These are phyloP conservation scores for Oligophagozyma castellii DNA, from an alignment of 1,139 yeast genomes.

Conservation along the genomic window DNA sequence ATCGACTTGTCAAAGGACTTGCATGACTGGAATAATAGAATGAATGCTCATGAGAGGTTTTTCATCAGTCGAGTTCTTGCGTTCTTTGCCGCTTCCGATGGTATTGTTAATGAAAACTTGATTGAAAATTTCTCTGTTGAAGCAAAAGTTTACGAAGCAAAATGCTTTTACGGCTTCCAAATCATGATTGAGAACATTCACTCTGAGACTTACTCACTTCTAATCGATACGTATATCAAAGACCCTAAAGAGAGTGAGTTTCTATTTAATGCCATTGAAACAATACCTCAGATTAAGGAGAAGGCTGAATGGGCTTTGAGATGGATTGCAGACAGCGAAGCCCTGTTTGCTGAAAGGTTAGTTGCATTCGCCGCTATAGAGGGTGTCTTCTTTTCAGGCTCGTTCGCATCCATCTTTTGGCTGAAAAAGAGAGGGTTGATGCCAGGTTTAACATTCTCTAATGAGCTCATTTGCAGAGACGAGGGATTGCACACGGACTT, in stretches of 20 bases:
- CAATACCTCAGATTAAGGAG: constrained; percentile 82
- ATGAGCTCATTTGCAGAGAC: constrained; percentile 93
- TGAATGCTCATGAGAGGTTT: constrained; percentile 81
- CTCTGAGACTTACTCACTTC: constrained; percentile 88
- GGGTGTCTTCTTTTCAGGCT: constrained; percentile 96
- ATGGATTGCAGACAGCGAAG: constrained; percentile 83
- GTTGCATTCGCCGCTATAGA: constrained; percentile 99
- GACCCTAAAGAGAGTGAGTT: constrained; percentile 75
- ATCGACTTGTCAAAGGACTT: constrained; percentile 87
- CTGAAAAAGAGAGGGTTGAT: constrained; percentile 92
- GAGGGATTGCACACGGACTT: constrained; percentile 98
- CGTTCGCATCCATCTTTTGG: constrained; percentile 97
- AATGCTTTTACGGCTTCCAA: constrained; percentile 97
- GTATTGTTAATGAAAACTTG: constrained; percentile 92
- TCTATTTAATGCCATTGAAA: constrained; percentile 81
- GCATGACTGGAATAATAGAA: constrained; percentile 75
- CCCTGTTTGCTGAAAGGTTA: constrained; percentile 85
- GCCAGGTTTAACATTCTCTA: constrained; percentile 97
- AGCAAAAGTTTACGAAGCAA: constrained; percentile 95
- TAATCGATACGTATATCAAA: constrained; percentile 88
- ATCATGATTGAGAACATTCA: constrained; percentile 99
- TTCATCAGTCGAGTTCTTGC: constrained; percentile 88
- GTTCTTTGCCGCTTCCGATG: constrained; percentile 97
- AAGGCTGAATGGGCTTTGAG: constrained; percentile 97
- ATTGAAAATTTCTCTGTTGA: constrained; percentile 96